Evolutionary conservation across 2,329 filamentous ascomycete genomes (phyloP), one percentile per base, ranked within the genome.

Genomic region (Penicillium sp.): DNA sequence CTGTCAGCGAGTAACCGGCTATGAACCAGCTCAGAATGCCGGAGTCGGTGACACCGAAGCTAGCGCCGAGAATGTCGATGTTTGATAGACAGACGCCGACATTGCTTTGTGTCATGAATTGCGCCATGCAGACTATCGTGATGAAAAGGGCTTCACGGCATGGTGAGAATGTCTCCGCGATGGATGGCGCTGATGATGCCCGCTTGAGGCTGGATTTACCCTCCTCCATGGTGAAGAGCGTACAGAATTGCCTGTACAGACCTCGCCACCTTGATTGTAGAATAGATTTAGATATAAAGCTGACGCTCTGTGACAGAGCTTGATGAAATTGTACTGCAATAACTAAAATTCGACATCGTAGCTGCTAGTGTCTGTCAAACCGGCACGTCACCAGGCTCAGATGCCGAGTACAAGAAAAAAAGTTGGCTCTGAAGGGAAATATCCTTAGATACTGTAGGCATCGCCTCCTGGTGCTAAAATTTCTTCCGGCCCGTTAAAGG

Each of bases 11-110:
- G 69, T 87, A 89, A 1, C 84, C 85, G 0, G 85, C 85, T 12
- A 85, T 79, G 51, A 84, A 81, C 85, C 86, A 88, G 51, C 80
- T 81, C 15, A 86, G 74, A n/a, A 81, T 72, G 9, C 80, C 81
- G 0, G 76, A 72, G 13, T 80, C 77, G 3, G 70, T 76, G 50
- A 82, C 73, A 17, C 76, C 75, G 63, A 86, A 86, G 51, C 75
- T 79, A 13, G 70, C 65, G 19, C 81, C 83, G 56, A 87, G 83
- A 37, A 82, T 78, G 54, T 75, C 76, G 0, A 85, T 74, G 9
- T 84, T 81, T 8, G 83, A 77, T 33, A 88, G 73, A 3, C 78
- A 78, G 62, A 82, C 78, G 3, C 78, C 80, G 4, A 86, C 77
- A n/a, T 79, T 80, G 0, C 79, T 78, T 65, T 84, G 80, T 35